Evolutionary conservation across 495 filamentous ascomycete genomes (phyloP), one percentile per base, ranked within the genome.

Genomic region (Penicillium egyptiacum): DNA sequence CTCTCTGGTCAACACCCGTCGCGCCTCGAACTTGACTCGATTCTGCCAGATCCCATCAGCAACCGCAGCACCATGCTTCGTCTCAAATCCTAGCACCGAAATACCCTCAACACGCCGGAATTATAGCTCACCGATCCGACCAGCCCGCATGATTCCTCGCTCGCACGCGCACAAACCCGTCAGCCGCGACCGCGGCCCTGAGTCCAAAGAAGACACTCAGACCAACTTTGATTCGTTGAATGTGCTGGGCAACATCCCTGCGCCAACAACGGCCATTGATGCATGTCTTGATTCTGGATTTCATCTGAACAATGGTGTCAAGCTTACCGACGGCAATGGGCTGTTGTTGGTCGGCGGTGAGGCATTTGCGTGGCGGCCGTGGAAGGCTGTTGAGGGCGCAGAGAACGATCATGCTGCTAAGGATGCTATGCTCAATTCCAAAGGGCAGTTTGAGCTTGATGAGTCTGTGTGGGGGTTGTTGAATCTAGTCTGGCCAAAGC

Each of bases 331-430:
- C 19, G 85, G 89, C 7, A 81, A 81, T 28, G 90, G 87, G 1
- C 76, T 90, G 22, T 63, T 98, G 61, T 75, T 98, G 6, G 81
- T 96, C 2, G 84, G 80, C 28, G 92, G 92, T 8, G 93, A 97
- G 73, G 91, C 86, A 2, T 97, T 98, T 65, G 65, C 71, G 39
- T 98, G 95, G 95, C 70, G 81, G 66, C 94, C 94, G 9, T 96
- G 91, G 91, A 62, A 73, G 59, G 72, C 39, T 1, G 53, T 51
- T 23, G 62, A 67, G 45, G 68, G 62, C 30, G 67, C 68, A 41
- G 56, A 66, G 42, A 42, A 62, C 35, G 47, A 62, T 31, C 55
- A 69, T 50, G 56, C 64, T 60, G 60, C 71, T 55, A 73, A 77
- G 69, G 62, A 67, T 45, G 56, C 63, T 44, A 77, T 94, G 70